Base-by-base conservation (phyloP, 768 basidiomycete species). In the Mycena alexandri region DNA sequence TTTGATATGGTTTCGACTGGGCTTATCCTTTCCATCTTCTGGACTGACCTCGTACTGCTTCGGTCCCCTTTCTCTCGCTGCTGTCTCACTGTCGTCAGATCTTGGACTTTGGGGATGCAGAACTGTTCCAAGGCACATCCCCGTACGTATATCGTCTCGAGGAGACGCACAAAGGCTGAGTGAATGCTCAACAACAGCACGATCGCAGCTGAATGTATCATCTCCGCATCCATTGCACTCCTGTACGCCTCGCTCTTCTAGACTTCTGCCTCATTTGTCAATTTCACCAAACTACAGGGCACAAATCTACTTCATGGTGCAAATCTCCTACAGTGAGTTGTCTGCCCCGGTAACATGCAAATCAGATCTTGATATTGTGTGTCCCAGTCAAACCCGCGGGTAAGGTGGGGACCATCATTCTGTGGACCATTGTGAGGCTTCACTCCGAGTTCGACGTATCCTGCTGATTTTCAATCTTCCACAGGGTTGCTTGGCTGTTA, bases 301-400 rank as follows among this genome's bases (percentile, higher is more conserved):
- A 4, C 63, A 65, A 36, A 58, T 65, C 17, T 65, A 57, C 29
- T 65, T 65, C 46, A 42, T 65, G 13, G 3, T 9, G 11, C 63
- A 65, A 33, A 58, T 65, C 44, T 48, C 46, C 56, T 21, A 38
- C 34, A 36, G 34, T 36, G 12, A 36, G 34, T 12, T 36, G 34
- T 36, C 34, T 5, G 5, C 34, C 34, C 12, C 34, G 34, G 34
- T 5, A 12, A 36, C 34, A 36, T 36, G 34, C 12, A 36, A 36
- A 36, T 36, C 7, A 36, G 12, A 6, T 5, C 34, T 36, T n/a
- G n/a, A n/a, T 12, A 36, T 12, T 12, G 12, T 12, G n/a, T n/a
- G n/a, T n/a, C n/a, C n/a, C 34, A 12, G 63, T 65, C 8, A 65
- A 65, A 36, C 63, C 63, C 33, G 41, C 13, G 12, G 63, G 63